Evolutionary conservation across 495 filamentous ascomycete species (phyloP), one percentile per base, ranked within the genome.

Genomic region (Lentithecium fluviatile): DNA sequence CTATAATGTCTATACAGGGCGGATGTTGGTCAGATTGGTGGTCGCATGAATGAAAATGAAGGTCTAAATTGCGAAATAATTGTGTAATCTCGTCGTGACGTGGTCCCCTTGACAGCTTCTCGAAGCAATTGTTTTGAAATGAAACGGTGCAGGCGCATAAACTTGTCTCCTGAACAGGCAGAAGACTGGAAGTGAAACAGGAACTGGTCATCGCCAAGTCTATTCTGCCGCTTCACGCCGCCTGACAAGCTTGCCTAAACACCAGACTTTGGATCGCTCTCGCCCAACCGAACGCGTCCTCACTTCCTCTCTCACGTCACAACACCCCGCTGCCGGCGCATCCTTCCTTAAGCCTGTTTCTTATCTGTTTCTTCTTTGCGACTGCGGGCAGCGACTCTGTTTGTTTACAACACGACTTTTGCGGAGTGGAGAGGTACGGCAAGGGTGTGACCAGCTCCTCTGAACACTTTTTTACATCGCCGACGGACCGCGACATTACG

Each of bases 151-250:
- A 45, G 10, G 29, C 40, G 15, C 40, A 45, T 45, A 21, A 45
- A n/a, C 40, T 3, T 45, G 15, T 8, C 46, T 29, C 23, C 46
- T 49, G 20, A 52, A 37, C 34, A n/a, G 24, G 19, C 11, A 19
- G 29, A 52, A n/a, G 11, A 3, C 3, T 32, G 29, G 29, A 32
- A 32, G 29, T 43, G 52, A 55, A 55, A 55, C 36, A 43, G 19
- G 29, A 36, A 17, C 40, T 21, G 3, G 4, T 17, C n/a, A 23
- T 29, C 29, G 56, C 37, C 37, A 52, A 50, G 56, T 2, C 45
- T n/a, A 23, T 64, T 25, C 36, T 64, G 60, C 60, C 60, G 42
- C 54, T 11, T 25, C 11, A 32, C 46, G 58, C 60, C 60, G 60
- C 60, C 54, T 24, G 45, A 19, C 36, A 21, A 10, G 25, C 23